Evolutionary conservation across 2,329 filamentous ascomycete genomes (phyloP).

Genomic region (Fusarium falciforme): DNA sequence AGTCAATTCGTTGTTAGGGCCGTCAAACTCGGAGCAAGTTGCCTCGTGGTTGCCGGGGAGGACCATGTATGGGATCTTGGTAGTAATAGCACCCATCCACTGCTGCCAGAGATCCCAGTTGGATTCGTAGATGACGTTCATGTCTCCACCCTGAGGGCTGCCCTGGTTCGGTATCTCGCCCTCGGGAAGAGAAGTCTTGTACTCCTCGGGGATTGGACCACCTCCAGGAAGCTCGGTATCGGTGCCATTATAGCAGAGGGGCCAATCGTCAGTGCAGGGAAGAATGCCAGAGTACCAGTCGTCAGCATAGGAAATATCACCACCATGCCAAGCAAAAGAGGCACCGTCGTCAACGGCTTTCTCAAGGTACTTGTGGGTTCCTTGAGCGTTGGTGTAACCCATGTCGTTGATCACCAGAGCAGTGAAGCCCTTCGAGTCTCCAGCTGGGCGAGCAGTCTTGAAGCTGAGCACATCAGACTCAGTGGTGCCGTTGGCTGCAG

Average conservation of each 20-base stretch:
- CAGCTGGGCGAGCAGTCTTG: constrained; percentile 57
- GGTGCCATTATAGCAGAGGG: constrained; percentile 64
- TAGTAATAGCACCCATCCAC: constrained; percentile 56
- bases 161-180: constrained; percentile 60
- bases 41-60: constrained; percentile 64
- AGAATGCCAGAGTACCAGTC: constrained; percentile 64
- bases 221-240: constrained; percentile 53
- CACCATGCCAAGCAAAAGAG: constrained; percentile 64
- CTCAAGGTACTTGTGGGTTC: constrained; percentile 57
- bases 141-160: constrained; percentile 59
- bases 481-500: constrained; percentile 61
- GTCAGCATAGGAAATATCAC: constrained; percentile 63
- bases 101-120: constrained; percentile 66
- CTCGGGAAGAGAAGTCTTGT: constrained; percentile 56
- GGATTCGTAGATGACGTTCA: constrained; percentile 61
- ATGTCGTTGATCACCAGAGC: constrained; percentile 64
- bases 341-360: constrained; percentile 56
- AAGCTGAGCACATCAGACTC: constrained; percentile 58
- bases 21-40: constrained; percentile 61
- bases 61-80: constrained; percentile 61
- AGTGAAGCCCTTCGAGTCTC: constrained; percentile 54
- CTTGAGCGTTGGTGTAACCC: constrained; percentile 64
- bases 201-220: constrained; percentile 48
- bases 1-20: constrained; percentile 55
- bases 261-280: constrained; percentile 59